These are phyloP conservation scores for Termitomyces sp. DNA, from an alignment of 1,284 basidiomycete genomes.

Conservation along the genomic window DNA sequence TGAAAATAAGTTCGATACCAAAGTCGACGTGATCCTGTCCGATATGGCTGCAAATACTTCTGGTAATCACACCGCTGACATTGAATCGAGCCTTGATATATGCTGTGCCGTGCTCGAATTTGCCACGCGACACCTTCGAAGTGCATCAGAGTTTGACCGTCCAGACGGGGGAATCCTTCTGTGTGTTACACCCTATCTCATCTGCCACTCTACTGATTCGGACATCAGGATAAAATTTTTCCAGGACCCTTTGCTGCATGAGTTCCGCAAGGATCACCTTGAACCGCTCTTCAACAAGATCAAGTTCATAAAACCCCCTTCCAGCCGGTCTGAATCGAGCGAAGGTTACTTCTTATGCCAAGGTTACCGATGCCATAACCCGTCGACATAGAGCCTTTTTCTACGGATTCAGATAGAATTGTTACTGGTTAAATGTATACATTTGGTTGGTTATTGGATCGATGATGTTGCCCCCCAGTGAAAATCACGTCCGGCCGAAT, in stretches of 20 bases:
- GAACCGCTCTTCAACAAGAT: constrained; percentile 57
- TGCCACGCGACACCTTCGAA: constrained; percentile 44
- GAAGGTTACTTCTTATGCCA: constrained; percentile 74
- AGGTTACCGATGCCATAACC: constrained; percentile 29
- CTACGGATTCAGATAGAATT: no score
- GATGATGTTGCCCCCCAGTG: no score
- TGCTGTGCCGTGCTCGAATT: constrained; percentile 63
- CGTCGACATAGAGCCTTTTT: no score
- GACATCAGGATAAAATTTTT: constrained; percentile 67
- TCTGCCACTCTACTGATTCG: constrained; percentile 1
- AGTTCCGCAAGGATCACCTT: constrained; percentile 49
- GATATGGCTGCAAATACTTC: constrained; percentile 76
- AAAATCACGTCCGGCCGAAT: no score
- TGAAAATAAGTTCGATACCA: constrained; percentile 34
- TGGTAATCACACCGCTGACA: constrained; percentile 57
- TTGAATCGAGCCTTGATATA: constrained; percentile 56
- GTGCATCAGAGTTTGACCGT: constrained; percentile 38
- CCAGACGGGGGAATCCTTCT: constrained; percentile 55
- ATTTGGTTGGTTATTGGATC: no score
- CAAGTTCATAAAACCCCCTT: constrained; percentile 55
- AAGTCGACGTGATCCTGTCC: constrained; percentile 68
- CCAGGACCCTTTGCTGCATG: constrained; percentile 51
- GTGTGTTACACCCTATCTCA: constrained; percentile 37
- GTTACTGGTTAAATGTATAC: no score
- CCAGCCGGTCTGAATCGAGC: constrained; percentile 65